These are phyloP conservation scores for Hippophae tibetana DNA, from an alignment of 306 rosid genomes.

Conservation along the genomic window DNA sequence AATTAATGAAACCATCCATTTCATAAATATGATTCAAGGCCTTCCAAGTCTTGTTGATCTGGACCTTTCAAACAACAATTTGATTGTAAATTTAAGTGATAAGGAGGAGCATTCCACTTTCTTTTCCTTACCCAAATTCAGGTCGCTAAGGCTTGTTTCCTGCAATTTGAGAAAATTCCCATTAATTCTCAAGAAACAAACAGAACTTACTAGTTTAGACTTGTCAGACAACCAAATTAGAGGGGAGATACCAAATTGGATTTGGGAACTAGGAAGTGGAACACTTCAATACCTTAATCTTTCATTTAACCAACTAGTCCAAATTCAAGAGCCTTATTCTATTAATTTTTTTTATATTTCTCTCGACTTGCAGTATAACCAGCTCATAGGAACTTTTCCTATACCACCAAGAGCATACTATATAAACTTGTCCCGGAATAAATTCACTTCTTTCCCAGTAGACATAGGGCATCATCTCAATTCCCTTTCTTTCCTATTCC, in stretches of 20 bases:
- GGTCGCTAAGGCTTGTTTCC: background rate
- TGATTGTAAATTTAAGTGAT: background rate
- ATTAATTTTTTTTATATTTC: background rate
- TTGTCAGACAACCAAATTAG: background rate
- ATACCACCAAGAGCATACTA: background rate
- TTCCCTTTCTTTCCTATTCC: background rate
- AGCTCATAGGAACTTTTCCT: background rate
- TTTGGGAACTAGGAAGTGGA: background rate
- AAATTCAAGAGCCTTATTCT: constrained; percentile 4
- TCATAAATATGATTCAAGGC: background rate
- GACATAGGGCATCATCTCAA: background rate
- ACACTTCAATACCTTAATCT: accelerated
- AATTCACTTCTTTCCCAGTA: background rate
- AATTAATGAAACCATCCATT: background rate
- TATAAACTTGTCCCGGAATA: background rate
- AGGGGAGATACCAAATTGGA: background rate
- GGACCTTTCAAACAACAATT: constrained; percentile 6
- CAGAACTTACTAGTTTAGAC: background rate
- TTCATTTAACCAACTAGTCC: background rate
- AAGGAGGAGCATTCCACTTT: background rate
- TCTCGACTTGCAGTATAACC: background rate
- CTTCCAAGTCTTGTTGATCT: background rate
- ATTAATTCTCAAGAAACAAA: background rate
- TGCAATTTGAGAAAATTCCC: background rate
- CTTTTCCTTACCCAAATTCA: background rate